These are phyloP conservation scores for Apodospora peruviana DNA, from an alignment of 495 filamentous ascomycete species.

Conservation along the genomic window DNA sequence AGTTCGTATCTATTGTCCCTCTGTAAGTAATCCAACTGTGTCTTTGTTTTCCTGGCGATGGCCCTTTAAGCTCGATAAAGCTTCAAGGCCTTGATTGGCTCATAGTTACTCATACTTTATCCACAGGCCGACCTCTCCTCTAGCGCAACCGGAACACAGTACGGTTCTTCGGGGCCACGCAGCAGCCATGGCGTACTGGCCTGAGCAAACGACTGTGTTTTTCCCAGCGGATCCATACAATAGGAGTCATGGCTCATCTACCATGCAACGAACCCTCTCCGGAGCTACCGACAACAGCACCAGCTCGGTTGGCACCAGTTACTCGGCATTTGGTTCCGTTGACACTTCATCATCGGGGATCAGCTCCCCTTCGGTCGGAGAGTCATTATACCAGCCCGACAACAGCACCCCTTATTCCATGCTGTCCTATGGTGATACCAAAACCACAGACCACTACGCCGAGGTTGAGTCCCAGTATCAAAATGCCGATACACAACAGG, in stretches of 20 bases:
- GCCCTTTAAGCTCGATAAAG: too few species aligned
- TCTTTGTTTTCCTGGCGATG: neutral
- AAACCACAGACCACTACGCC: too few species aligned
- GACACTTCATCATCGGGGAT: neutral
- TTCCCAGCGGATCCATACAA: too few species aligned
- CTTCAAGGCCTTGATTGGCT: neutral
- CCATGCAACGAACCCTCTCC: neutral
- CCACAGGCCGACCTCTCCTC: neutral
- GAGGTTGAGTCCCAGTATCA: too few species aligned
- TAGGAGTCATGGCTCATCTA: neutral
- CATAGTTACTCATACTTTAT: neutral
- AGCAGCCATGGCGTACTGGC: too few species aligned
- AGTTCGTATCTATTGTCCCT: neutral
- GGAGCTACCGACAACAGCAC: neutral
- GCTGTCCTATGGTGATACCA: too few species aligned
- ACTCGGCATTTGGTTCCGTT: neutral
- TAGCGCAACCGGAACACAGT: slow-evolving; percentile 3
- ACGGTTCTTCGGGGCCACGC: too few species aligned
- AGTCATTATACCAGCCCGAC: too few species aligned
- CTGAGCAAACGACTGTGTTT: too few species aligned
- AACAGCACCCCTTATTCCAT: too few species aligned
- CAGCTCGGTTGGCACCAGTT: neutral
- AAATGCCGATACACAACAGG: too few species aligned
- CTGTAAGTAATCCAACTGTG: neutral
- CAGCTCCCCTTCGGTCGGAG: too few species aligned